Conservation (phyloP, 2,329 filamentous ascomycete species). For the Colletotrichum orchidophilum region DNA sequence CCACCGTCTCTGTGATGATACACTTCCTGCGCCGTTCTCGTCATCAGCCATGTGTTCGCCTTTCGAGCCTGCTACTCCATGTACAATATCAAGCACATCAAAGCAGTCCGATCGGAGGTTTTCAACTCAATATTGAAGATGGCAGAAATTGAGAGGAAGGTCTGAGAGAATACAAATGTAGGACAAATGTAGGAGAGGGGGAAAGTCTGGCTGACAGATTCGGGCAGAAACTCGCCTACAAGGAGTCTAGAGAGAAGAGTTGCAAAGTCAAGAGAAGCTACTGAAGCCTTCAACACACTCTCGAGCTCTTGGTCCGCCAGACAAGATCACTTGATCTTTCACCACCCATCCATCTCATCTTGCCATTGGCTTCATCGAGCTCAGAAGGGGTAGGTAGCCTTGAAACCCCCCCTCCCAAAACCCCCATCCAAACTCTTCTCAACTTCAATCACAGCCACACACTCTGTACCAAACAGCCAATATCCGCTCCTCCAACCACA, state of each 20-base stretch:
- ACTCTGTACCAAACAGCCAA: neutral
- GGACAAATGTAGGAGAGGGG: too few species aligned
- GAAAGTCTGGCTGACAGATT: too few species aligned
- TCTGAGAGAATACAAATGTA: too few species aligned
- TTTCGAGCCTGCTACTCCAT: neutral
- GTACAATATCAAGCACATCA: neutral
- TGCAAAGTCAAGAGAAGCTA: too few species aligned
- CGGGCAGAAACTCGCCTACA: too few species aligned
- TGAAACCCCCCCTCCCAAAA: neutral
- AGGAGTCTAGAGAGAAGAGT: too few species aligned
- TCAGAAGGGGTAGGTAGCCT: neutral
- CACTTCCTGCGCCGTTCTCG: constrained; percentile 34
- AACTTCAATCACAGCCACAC: neutral
- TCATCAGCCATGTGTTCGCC: neutral
- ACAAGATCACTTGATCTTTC: neutral
- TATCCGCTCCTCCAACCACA: neutral
- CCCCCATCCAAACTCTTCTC: neutral
- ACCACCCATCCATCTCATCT: too few species aligned
- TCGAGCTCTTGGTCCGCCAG: neutral
- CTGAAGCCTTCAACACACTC: too few species aligned
- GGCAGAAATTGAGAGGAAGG: too few species aligned
- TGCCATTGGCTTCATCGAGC: neutral
- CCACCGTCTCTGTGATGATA: constrained; percentile 37
- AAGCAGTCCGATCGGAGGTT: neutral
- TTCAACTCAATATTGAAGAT: neutral